Percentiles rank a stretch among this genome's conserved stretches.
Evolutionary conservation across 495 filamentous ascomycete genomes (phyloP).

Genomic region (Hypoxylon subgilvum): DNA sequence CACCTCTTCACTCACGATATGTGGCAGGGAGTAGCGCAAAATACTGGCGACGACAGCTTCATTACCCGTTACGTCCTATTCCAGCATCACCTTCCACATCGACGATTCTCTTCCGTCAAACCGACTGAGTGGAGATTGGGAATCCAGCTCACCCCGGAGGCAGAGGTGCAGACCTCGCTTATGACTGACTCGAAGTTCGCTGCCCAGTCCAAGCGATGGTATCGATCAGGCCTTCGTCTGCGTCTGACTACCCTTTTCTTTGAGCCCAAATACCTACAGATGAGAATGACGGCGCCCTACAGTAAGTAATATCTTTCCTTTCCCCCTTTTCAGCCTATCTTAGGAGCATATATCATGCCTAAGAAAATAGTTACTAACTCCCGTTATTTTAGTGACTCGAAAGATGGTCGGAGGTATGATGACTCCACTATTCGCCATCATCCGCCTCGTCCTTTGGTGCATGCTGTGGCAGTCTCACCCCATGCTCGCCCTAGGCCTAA

Average conservation of each 20-base stretch:
- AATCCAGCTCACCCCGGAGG: constrained; percentile 31
- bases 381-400: constrained; percentile 26
- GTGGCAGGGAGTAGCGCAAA: constrained; percentile 17
- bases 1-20: constrained; percentile 20
- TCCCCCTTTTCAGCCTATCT: too few relatives aligned
- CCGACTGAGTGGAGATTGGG: constrained; percentile 23
- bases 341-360: too few relatives aligned
- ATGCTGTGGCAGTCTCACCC: constrained; percentile 22
- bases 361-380: too few relatives aligned
- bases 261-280: constrained; percentile 18
- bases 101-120: neutral
- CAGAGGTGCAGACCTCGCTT: constrained; percentile 19
- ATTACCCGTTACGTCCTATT: constrained; percentile 36
- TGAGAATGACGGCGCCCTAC: too few relatives aligned
- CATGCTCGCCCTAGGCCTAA: constrained; percentile 19
- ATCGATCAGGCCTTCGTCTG: constrained; percentile 20
- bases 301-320: too few relatives aligned
- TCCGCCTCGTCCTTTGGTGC: constrained; percentile 18
- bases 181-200: constrained; percentile 11
- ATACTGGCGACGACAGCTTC: constrained; percentile 29
- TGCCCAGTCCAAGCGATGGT: constrained; percentile 30
- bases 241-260: constrained; percentile 27
- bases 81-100: constrained; percentile 18
- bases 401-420: constrained; percentile 34
- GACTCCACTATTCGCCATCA: constrained; percentile 1